Percentiles rank a stretch among this genome's conserved stretches.
Conservation (phyloP, 345 rosid species). For the Carallia pectinifolia region DNA sequence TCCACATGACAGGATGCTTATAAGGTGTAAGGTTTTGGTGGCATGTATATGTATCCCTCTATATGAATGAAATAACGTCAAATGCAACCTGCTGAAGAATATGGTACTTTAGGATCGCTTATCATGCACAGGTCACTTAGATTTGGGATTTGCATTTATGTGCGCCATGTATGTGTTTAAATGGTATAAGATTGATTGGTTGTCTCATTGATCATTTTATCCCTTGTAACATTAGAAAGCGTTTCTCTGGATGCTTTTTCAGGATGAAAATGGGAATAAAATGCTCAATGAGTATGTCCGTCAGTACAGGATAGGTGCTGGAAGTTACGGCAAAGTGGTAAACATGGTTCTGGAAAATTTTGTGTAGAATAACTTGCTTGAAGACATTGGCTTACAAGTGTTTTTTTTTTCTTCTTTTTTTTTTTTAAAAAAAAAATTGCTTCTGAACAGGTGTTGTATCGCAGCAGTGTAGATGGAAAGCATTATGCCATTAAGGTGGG, state of each 20-base stretch:
- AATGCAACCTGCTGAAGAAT: too few species aligned
- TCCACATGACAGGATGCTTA: too few species aligned
- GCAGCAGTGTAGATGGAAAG: slow-evolving; percentile 70
- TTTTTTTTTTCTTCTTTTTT: slow-evolving; percentile 13
- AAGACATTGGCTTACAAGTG: slow-evolving; percentile 10
- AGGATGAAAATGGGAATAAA: slow-evolving; percentile 96
- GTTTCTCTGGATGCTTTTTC: slow-evolving; percentile 23
- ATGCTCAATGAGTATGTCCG: slow-evolving; percentile 87
- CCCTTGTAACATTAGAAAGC: background rate
- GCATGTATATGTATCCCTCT: too few species aligned
- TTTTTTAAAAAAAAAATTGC: background rate
- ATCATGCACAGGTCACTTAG: too few species aligned
- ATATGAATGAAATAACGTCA: too few species aligned
- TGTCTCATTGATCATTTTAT: slow-evolving; percentile 4
- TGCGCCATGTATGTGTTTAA: background rate
- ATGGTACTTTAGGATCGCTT: too few species aligned
- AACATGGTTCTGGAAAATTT: slow-evolving; percentile 23
- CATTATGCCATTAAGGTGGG: slow-evolving; percentile 92
- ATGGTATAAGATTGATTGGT: background rate
- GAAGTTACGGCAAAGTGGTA: slow-evolving; percentile 99
- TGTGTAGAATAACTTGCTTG: slow-evolving; percentile 4
- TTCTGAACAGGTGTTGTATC: slow-evolving; percentile 70
- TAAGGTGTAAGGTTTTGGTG: too few species aligned
- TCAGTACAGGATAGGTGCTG: slow-evolving; percentile 83
- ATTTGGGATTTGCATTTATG: background rate